A percentile compares a stretch with the other conserved stretches of the same genome.
Conservation (phyloP, 1,284 basidiomycete species). For the Mrakiaceae sp. region DNA sequence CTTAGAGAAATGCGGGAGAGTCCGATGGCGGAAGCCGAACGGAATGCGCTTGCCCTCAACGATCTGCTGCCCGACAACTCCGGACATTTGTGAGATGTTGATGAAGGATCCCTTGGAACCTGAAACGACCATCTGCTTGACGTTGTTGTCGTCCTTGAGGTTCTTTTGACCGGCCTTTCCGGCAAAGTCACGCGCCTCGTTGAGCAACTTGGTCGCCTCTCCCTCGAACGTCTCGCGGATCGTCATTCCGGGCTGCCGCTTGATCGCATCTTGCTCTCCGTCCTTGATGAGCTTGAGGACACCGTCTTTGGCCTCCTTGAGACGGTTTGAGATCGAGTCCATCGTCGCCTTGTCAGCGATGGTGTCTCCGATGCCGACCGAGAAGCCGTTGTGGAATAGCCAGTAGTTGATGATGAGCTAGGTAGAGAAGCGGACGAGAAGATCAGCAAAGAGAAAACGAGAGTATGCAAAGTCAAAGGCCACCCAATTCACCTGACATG, state of each 20-base stretch:
- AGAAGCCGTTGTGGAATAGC: conserved; percentile 98
- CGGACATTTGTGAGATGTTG: conserved; percentile 99
- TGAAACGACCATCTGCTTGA: conserved; percentile 99
- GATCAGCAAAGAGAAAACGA: too few relatives aligned
- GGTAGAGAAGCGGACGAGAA: neutral
- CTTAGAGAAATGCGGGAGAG: conserved; percentile 94
- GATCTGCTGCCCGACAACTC: conserved; percentile 96
- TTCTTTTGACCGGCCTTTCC: conserved; percentile 92
- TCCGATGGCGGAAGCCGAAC: conserved; percentile 94
- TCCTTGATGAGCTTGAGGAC: conserved; percentile 62
- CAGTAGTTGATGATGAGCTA: conserved; percentile 87
- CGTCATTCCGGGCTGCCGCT: conserved; percentile 91
- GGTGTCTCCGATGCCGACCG: conserved; percentile 97
- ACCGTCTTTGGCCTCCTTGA: conserved; percentile 65
- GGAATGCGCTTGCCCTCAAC: conserved; percentile 98
- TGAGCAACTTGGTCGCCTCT: conserved; percentile 79
- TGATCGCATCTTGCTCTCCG: conserved; percentile 70
- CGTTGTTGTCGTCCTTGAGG: conserved; percentile 97
- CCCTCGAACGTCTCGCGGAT: conserved; percentile 98
- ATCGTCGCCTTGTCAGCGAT: conserved; percentile 86
- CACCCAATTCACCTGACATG: conserved; percentile 48
- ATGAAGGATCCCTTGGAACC: conserved; percentile 98
- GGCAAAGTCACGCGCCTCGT: conserved; percentile 88
- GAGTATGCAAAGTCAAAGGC: too few relatives aligned
- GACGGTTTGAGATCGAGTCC: conserved; percentile 72